phyloP scores from a whole-genome alignment of 2,329 filamentous ascomycete species.

The Emydomyces testavorans region DNA sequence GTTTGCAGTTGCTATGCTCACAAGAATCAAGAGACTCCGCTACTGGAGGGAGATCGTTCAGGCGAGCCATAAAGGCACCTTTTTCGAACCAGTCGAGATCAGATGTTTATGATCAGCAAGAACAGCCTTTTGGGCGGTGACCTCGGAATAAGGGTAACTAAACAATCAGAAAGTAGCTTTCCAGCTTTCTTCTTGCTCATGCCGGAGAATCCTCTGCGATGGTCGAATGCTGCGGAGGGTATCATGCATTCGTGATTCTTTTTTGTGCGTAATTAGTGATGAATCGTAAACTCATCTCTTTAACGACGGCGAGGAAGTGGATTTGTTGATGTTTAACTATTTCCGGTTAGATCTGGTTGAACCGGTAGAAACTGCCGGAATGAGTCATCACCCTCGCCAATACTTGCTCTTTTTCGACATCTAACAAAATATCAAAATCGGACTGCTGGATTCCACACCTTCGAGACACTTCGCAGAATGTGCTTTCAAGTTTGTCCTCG shows the following conservation, averaged over 20 bases:
- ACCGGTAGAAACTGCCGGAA: neutral
- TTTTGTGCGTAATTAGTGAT: neutral
- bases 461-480: neutral
- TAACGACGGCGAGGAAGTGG: neutral
- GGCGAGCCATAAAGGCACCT: conserved; percentile 34
- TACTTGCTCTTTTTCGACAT: neutral
- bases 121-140: too few species aligned
- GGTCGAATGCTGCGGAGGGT: too few species aligned
- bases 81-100: neutral
- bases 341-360: conserved; percentile 9
- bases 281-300: neutral
- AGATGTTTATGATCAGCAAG: too few species aligned
- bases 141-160: too few species aligned
- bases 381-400: neutral
- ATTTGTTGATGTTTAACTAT: conserved; percentile 15
- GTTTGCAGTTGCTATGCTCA: conserved; percentile 23
- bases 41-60: conserved; percentile 38
- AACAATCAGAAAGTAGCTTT: too few species aligned
- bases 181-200: too few species aligned
- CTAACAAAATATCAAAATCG: neutral
- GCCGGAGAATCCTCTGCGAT: too few species aligned
- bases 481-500: neutral
- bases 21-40: conserved; percentile 39
- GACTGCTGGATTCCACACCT: neutral
- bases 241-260: too few species aligned